Evolutionary conservation across 2,329 filamentous ascomycete species (phyloP).

Genomic region (Pseudogymnoascus sp.): DNA sequence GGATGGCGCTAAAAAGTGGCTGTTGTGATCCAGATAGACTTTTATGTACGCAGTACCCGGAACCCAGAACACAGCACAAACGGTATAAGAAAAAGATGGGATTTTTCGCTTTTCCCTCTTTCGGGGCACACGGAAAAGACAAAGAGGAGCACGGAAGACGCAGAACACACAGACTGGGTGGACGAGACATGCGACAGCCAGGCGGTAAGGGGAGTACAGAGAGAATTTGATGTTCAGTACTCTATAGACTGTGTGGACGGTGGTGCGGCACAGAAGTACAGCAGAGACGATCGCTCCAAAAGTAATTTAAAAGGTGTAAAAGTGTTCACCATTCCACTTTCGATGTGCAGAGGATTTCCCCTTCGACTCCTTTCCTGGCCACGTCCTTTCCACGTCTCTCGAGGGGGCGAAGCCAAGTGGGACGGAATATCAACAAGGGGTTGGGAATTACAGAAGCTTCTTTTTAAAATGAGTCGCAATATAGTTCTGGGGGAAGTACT

Average conservation of each 20-base stretch:
- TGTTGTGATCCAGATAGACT: conserved; percentile 5
- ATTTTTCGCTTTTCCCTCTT: background rate
- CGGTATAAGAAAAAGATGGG: background rate
- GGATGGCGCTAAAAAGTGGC: background rate
- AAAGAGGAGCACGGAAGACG: background rate
- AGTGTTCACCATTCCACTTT: background rate
- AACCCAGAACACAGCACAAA: too few relatives aligned
- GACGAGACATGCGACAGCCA: background rate
- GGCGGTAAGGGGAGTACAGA: background rate
- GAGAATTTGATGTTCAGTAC: background rate
- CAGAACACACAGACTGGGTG: background rate
- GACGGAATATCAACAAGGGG: background rate
- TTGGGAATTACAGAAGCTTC: conserved; percentile 3
- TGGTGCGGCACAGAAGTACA: background rate
- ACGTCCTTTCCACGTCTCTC: background rate
- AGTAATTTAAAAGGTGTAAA: conserved; percentile 2
- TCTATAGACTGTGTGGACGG: too few relatives aligned
- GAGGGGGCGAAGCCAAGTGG: conserved; percentile 1
- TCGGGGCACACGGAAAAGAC: background rate
- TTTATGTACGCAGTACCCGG: background rate
- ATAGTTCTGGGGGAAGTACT: background rate
- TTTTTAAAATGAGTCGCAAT: background rate
- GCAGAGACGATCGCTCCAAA: conserved; percentile 2
- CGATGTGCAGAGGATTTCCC: background rate
- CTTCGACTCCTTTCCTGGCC: background rate